Percentiles rank a stretch among this genome's conserved stretches.
Conservation (phyloP, 768 basidiomycete species). For the Lentinula guzmanii region DNA sequence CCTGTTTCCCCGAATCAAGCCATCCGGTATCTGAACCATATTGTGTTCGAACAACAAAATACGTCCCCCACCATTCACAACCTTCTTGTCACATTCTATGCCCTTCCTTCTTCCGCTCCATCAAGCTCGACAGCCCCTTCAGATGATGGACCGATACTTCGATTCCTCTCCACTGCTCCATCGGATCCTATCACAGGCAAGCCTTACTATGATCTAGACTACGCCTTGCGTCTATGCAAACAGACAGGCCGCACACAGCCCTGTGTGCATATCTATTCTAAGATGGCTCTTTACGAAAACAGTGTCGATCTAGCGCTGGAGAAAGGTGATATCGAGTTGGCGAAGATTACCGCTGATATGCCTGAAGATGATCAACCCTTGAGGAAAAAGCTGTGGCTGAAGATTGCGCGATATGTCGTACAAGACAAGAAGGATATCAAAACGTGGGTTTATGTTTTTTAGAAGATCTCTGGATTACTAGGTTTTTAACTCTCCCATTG, state of each 20-base stretch:
- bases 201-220: slow-evolving; percentile 96
- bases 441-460: slow-evolving; percentile 54
- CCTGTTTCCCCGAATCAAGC: slow-evolving; percentile 78
- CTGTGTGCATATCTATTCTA: slow-evolving; percentile 94
- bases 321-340: slow-evolving; percentile 92
- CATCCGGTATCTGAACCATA: slow-evolving; percentile 81
- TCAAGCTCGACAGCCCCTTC: slow-evolving; percentile 23
- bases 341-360: slow-evolving; percentile 92
- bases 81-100: slow-evolving; percentile 83
- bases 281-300: slow-evolving; percentile 96
- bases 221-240: slow-evolving; percentile 90
- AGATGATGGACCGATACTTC: slow-evolving; percentile 76
- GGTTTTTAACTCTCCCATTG: not conserved
- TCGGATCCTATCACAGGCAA: slow-evolving; percentile 75
- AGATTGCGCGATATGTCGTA: slow-evolving; percentile 97
- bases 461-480: not conserved
- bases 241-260: slow-evolving; percentile 74
- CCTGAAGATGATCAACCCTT: slow-evolving; percentile 85
- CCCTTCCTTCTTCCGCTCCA: slow-evolving; percentile 42
- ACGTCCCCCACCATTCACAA: slow-evolving; percentile 90
- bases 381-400: slow-evolving; percentile 94
- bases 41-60: slow-evolving; percentile 75
- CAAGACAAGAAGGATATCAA: slow-evolving; percentile 98
- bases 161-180: slow-evolving; percentile 80
- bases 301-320: slow-evolving; percentile 92